Evolutionary conservation across 768 basidiomycete genomes (phyloP), one percentile per base, ranked within the genome.

Genomic region (Leccinum imitatum): DNA sequence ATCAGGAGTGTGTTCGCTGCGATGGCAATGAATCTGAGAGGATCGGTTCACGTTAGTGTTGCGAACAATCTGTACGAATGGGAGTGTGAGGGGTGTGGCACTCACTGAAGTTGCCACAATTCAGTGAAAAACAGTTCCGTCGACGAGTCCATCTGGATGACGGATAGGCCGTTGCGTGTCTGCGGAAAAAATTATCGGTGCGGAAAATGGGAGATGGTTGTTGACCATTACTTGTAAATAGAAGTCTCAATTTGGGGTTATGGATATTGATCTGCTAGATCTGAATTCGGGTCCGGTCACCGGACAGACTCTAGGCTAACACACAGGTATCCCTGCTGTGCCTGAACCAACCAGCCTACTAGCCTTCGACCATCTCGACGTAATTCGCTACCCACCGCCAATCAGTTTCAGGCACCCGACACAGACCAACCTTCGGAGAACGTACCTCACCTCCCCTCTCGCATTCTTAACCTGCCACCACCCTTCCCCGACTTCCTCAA

Each of bases 401-500:
- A 13, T 35, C 33, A 35, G 33, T 35, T 35, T 35, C 33, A 35
- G 33, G 33, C 11, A 35, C 33, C 13, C 13, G 33, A 35, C 33
- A 31, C 31, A 10, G 33, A 13, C 33, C 33, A 35, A 27, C 27
- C 27, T 27, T 27, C 27, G 27, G 27, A 27, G 27, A 27, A 27
- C 27, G 27, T 7, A 27, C 27, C 27, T 27, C 27, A 27, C 27
- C 27, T 27, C 27, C 27, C 88, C 87, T 56, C 78, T 69, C 31
- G 69, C 53, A 64, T 84, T 82, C 65, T 75, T 82, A 3, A 91
- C 91, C 63, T 86, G 80, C 92, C 91, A 27, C 27, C 27, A 27
- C 27, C 27, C 8, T 7, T 27, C 27, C 27, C 27, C 27, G 7
- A 27, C 27, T 27, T 27, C 85, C 67, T 93, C 90, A 56, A 97